These are phyloP conservation scores for Puccinia horiana DNA, from an alignment of 1,284 basidiomycete genomes.

Conservation along the genomic window DNA sequence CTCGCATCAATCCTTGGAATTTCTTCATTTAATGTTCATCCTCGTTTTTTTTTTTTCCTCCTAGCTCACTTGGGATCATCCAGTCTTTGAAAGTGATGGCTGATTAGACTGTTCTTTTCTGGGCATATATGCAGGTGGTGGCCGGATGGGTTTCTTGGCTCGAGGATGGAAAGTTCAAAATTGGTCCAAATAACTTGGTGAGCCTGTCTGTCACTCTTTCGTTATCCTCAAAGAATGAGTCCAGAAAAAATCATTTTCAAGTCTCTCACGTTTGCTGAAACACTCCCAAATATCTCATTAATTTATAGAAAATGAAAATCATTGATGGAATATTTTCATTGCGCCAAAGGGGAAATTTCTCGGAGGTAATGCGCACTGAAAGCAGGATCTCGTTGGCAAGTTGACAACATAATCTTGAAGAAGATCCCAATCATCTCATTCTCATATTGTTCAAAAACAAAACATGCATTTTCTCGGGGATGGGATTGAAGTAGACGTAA, in stretches of 20 bases:
- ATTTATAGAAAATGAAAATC: neutral
- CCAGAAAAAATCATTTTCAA: neutral
- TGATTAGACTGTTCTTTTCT: neutral
- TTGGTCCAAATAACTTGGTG: neutral
- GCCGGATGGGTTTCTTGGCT: neutral
- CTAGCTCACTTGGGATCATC: no score
- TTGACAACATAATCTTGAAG: no score
- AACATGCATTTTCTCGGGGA: no score
- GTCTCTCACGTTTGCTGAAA: neutral
- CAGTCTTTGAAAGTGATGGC: neutral
- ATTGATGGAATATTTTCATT: neutral
- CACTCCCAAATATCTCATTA: neutral
- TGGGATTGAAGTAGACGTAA: no score
- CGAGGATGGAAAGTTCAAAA: neutral
- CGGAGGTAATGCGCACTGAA: no score
- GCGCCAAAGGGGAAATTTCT: no score
- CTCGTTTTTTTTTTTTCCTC: neutral
- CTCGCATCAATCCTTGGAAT: constrained; percentile 18
- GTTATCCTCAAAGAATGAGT: neutral
- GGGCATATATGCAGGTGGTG: neutral
- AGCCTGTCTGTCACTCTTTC: neutral
- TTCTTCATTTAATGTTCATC: constrained; percentile 38
- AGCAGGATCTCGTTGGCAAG: no score
- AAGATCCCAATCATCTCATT: no score
- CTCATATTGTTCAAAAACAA: no score